A percentile compares a stretch with the other conserved stretches of the same genome.
Conservation (phyloP, 2,329 filamentous ascomycete genomes). For the Calonectria pseudoreteaudii region DNA sequence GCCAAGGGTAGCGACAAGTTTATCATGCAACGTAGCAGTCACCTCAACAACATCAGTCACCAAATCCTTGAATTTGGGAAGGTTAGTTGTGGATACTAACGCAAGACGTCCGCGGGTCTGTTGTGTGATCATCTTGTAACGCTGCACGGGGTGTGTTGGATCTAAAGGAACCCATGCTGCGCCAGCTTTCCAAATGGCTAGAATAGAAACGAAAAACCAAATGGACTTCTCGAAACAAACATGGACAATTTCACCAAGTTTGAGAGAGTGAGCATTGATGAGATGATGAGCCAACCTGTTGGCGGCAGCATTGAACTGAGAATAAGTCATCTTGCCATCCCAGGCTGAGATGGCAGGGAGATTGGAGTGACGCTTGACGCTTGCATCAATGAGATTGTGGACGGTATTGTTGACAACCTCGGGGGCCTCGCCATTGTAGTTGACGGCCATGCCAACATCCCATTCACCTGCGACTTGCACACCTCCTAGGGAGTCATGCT, state of each 20-base stretch:
- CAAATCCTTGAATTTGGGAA: neutral
- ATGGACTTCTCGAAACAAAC: constrained; percentile 29
- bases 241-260: constrained; percentile 5
- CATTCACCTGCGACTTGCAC: neutral
- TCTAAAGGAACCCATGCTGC: constrained; percentile 48
- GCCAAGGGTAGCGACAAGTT: neutral
- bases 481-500: neutral
- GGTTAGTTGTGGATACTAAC: neutral
- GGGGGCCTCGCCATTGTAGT: neutral
- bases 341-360: constrained; percentile 30
- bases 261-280: constrained; percentile 13
- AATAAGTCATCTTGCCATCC: constrained; percentile 42
- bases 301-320: constrained; percentile 15
- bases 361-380: constrained; percentile 18
- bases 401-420: constrained; percentile 8
- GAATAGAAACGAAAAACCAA: constrained; percentile 40
- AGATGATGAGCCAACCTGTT: constrained; percentile 14
- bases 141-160: constrained; percentile 49
- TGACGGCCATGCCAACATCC: neutral
- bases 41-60: neutral
- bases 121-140: neutral
- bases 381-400: constrained; percentile 33
- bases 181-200: constrained; percentile 50
- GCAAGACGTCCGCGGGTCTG: neutral
- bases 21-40: neutral